A percentile compares a stretch with the other conserved stretches of the same genome.
These are phyloP conservation scores for Persicaria maculosa DNA, from an alignment of 148 eudicot genomes.

Conservation along the genomic window DNA sequence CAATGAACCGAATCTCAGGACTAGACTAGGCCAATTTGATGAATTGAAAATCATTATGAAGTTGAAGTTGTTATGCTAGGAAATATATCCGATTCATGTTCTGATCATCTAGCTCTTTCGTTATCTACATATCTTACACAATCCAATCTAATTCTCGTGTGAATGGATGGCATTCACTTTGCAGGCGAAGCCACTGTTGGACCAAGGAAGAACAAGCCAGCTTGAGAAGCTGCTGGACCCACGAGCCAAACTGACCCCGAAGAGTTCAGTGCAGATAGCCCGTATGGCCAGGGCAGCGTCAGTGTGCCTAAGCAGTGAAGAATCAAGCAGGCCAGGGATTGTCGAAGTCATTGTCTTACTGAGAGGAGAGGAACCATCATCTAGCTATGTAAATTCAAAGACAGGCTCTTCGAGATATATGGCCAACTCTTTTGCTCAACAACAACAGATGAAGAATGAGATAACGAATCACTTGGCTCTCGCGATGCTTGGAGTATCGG, in stretches of 20 bases:
- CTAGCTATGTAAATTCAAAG: conserved; percentile 32
- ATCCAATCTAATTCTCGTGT: too few species aligned
- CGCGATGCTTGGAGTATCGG: conserved; percentile 90
- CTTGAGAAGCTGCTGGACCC: conserved; percentile 53
- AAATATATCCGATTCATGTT: not conserved
- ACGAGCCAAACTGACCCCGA: conserved; percentile 41
- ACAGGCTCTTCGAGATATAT: conserved; percentile 23
- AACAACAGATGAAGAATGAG: conserved; percentile 48
- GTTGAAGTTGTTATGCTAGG: too few species aligned
- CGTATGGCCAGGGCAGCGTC: conserved; percentile 73
- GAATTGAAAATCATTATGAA: too few species aligned
- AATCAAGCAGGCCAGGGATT: conserved; percentile 62
- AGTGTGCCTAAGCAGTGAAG: conserved; percentile 68
- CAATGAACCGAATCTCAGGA: too few species aligned
- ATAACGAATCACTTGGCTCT: conserved; percentile 71
- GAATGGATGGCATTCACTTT: not conserved
- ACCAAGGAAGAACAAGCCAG: conserved; percentile 43
- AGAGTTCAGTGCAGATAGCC: conserved; percentile 40
- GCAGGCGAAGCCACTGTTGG: conserved; percentile 87
- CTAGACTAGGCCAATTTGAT: too few species aligned
- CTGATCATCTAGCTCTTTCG: not conserved
- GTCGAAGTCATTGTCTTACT: conserved; percentile 49
- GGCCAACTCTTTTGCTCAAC: conserved; percentile 26
- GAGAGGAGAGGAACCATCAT: conserved; percentile 38
- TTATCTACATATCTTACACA: not conserved